These are phyloP conservation scores for Pistacia integerrima DNA, from an alignment of 345 rosid species.

Conservation along the genomic window DNA sequence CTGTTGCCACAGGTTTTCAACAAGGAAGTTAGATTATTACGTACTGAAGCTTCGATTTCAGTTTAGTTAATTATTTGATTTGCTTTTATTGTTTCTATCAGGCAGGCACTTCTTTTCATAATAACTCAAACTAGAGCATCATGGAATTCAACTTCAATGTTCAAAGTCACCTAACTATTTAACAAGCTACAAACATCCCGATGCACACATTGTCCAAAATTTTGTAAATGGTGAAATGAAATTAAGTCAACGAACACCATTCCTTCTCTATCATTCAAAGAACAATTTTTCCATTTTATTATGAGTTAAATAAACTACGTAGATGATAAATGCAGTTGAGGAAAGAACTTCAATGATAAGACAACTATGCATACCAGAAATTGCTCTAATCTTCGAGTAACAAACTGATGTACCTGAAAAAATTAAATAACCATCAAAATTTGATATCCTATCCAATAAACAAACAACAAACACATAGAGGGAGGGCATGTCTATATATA, in stretches of 20 bases:
- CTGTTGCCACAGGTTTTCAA: not conserved
- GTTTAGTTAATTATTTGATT: not conserved
- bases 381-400: conserved; percentile 89
- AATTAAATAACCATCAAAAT: not conserved
- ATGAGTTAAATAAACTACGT: not conserved
- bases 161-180: not conserved
- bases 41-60: not conserved
- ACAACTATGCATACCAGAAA: conserved; percentile 64
- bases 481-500: no score
- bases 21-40: not conserved
- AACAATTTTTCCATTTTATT: not conserved
- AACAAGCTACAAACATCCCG: conserved; percentile 1
- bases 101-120: not conserved
- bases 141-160: not conserved
- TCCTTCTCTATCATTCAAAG: not conserved
- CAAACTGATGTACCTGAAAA: conserved; percentile 71
- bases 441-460: not conserved
- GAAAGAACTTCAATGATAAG: not conserved
- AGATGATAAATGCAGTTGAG: not conserved
- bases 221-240: conserved; percentile 1
- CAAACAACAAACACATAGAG: not conserved
- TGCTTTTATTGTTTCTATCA: no score
- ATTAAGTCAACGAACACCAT: not conserved
- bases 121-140: not conserved
- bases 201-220: conserved; percentile 5